These are phyloP conservation scores for Adansonia gregorii DNA, from an alignment of 441 rosid species.

Conservation along the genomic window DNA sequence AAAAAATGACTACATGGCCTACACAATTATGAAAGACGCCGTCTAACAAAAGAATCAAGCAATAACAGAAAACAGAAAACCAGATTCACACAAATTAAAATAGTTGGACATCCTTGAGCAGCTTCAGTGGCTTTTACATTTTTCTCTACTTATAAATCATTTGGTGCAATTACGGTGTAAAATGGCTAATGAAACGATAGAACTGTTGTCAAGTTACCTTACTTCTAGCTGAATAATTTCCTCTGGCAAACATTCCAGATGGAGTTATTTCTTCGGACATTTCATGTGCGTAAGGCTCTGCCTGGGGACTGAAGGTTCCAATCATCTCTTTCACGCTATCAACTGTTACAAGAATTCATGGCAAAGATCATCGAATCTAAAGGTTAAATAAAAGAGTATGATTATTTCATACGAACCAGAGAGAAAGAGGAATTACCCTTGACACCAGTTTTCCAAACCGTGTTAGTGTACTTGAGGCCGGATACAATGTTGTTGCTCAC, in stretches of 20 bases:
- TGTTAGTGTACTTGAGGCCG: slow-evolving; percentile 53
- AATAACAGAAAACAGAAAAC: neutral
- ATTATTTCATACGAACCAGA: neutral
- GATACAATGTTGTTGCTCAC: slow-evolving; percentile 58
- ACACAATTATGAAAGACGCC: neutral
- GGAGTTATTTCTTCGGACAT: slow-evolving; percentile 69
- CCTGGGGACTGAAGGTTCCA: slow-evolving; percentile 71
- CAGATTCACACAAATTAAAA: neutral
- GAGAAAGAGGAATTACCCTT: slow-evolving; percentile 41
- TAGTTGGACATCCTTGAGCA: neutral
- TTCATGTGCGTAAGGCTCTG: slow-evolving; percentile 59
- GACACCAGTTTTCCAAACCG: slow-evolving; percentile 61
- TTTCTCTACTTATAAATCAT: neutral
- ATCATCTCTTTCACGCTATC: slow-evolving; percentile 65
- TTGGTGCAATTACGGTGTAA: slow-evolving; percentile 1
- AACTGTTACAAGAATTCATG: slow-evolving; percentile 38
- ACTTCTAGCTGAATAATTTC: slow-evolving; percentile 59
- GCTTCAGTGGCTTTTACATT: neutral
- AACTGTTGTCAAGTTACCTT: slow-evolving; percentile 43
- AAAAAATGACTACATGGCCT: neutral
- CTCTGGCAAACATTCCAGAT: slow-evolving; percentile 69
- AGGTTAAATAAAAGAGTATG: neutral
- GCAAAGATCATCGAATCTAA: slow-evolving; percentile 2
- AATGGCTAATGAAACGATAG: neutral
- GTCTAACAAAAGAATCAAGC: neutral